Conservation (phyloP, 2,329 filamentous ascomycete genomes). For the Paracoccidioides brasiliensis region DNA sequence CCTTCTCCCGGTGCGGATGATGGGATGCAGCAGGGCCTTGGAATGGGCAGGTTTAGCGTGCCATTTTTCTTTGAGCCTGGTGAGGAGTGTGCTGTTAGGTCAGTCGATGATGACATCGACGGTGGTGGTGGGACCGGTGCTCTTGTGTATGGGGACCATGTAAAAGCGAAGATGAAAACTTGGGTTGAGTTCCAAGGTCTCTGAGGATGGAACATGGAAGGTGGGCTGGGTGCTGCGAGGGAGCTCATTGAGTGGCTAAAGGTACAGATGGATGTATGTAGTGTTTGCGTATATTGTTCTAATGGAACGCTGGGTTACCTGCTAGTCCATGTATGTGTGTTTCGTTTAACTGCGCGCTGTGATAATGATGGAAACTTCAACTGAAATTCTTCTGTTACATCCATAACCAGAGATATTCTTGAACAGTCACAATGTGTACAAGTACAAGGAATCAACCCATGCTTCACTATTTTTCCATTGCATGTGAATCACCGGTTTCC, state of each 20-base stretch:
- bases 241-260: not conserved
- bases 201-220: not conserved
- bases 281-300: not conserved
- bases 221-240: too few relatives aligned
- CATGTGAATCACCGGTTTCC: too few relatives aligned
- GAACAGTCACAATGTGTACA: too few relatives aligned
- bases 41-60: slow-evolving; percentile 29
- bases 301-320: not conserved
- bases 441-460: too few relatives aligned
- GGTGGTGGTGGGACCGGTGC: slow-evolving; percentile 16
- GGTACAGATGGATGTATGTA: not conserved
- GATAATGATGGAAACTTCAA: too few relatives aligned
- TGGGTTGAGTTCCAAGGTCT: slow-evolving; percentile 33
- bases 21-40: not conserved
- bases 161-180: slow-evolving; percentile 32
- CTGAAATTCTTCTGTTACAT: too few relatives aligned
- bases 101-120: slow-evolving; percentile 25
- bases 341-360: too few relatives aligned
- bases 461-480: too few relatives aligned
- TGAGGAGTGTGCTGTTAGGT: slow-evolving; percentile 27
- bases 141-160: slow-evolving; percentile 31
- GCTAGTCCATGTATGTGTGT: too few relatives aligned
- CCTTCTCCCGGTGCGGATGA: not conserved
- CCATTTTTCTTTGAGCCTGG: slow-evolving; percentile 39
- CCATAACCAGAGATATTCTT: too few relatives aligned